phyloP scores from a whole-genome alignment of 2,329 filamentous ascomycete species.

The Hypocreales sp. region DNA sequence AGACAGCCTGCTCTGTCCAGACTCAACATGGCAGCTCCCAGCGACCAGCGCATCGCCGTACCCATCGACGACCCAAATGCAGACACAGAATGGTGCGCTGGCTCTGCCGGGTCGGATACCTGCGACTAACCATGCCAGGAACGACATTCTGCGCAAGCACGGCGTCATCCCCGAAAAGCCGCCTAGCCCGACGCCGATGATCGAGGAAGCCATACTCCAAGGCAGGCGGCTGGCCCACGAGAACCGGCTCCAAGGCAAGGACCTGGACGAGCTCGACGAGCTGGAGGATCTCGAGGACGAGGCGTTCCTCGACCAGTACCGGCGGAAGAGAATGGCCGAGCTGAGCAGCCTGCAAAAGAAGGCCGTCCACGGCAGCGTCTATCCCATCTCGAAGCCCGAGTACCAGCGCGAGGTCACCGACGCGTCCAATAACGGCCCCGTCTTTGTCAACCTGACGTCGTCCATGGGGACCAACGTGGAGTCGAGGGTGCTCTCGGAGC shows the following conservation, averaged over 20 bases:
- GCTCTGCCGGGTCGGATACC: conserved; percentile 11
- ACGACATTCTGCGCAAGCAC: conserved; percentile 94
- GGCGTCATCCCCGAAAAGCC: conserved; percentile 96
- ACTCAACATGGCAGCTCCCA: conserved; percentile 41
- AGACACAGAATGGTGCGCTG: conserved; percentile 80
- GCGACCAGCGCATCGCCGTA: conserved; percentile 54
- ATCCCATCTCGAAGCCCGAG: conserved; percentile 87
- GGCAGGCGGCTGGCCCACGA: conserved; percentile 75
- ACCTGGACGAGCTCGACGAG: conserved; percentile 83
- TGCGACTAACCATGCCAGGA: too few relatives aligned
- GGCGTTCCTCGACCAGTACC: conserved; percentile 73
- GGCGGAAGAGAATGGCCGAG: conserved; percentile 76
- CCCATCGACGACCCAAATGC: conserved; percentile 91
- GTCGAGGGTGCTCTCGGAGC: conserved; percentile 65
- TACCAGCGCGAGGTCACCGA: conserved; percentile 87
- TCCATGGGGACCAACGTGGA: conserved; percentile 68
- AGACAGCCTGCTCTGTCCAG: too few relatives aligned
- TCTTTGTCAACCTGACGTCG: conserved; percentile 71
- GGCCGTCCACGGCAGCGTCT: conserved; percentile 76
- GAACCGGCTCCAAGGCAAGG: conserved; percentile 85
- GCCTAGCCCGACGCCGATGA: conserved; percentile 85
- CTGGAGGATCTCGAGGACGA: conserved; percentile 95
- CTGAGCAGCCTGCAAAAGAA: conserved; percentile 60
- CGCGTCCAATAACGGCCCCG: conserved; percentile 53
- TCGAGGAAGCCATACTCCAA: conserved; percentile 83